phyloP scores from a whole-genome alignment of 1,139 yeast species.

The Debaryomyces fabryi region DNA sequence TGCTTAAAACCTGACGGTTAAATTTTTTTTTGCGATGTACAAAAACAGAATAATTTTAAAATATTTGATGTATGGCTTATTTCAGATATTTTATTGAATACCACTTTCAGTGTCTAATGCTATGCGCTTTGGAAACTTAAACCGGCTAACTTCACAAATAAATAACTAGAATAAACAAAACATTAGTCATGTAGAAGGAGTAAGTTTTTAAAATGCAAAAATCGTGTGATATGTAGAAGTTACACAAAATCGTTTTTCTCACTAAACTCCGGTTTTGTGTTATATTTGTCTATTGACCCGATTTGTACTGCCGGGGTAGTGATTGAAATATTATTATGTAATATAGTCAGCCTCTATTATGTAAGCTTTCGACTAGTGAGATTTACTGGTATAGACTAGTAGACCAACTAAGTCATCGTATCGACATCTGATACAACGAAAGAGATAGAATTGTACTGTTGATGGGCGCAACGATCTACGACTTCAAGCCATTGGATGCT shows the following conservation, averaged over 20 bases:
- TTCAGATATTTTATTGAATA: neutral
- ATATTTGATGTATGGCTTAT: neutral
- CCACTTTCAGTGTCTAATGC: neutral
- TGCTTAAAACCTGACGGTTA: neutral
- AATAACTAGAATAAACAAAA: neutral
- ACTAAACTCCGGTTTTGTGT: slow-evolving; percentile 2
- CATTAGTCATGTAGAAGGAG: neutral
- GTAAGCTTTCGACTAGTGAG: neutral
- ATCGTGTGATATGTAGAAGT: slow-evolving; percentile 5
- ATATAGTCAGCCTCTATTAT: neutral
- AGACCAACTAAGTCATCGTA: neutral
- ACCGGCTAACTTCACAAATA: neutral
- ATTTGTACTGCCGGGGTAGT: neutral
- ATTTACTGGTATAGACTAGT: neutral
- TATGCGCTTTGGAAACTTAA: neutral
- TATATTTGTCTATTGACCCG: neutral
- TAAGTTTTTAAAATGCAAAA: neutral
- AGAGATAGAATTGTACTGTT: neutral
- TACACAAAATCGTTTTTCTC: neutral
- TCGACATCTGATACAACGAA: neutral
- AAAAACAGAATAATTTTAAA: neutral
- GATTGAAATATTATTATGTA: too few relatives aligned
- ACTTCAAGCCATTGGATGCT: slow-evolving; percentile 20
- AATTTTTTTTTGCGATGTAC: neutral
- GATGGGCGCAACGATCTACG: slow-evolving; percentile 16